phyloP scores from a whole-genome alignment of 2,329 filamentous ascomycete species.

The Penicillium sp. region DNA sequence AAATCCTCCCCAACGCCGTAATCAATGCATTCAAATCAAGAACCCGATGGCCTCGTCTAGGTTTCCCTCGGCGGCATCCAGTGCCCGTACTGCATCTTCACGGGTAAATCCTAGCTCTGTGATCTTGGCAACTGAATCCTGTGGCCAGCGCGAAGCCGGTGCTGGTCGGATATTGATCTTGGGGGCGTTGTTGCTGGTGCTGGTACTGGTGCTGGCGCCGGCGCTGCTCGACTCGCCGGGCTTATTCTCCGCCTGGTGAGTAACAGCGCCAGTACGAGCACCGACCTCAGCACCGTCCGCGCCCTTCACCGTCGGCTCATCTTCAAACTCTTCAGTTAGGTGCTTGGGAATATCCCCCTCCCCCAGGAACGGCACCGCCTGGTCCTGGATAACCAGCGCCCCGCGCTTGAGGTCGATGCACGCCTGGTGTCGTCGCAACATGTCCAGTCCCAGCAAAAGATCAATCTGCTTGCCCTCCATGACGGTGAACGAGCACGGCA shows the following conservation, averaged over 20 bases:
- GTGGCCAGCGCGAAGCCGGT: conserved; percentile 43
- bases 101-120: conserved; percentile 71
- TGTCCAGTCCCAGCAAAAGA: conserved; percentile 86
- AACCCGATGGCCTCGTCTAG: conserved; percentile 83
- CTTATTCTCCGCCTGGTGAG: conserved; percentile 30
- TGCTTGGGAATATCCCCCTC: conserved; percentile 93
- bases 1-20: conserved; percentile 11
- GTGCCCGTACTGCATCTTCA: conserved; percentile 70
- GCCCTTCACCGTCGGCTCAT: conserved; percentile 79
- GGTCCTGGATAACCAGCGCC: conserved; percentile 79
- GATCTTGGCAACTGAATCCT: conserved; percentile 69
- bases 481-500: conserved; percentile 95
- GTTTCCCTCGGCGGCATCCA: conserved; percentile 79
- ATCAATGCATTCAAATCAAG: conserved; percentile 50
- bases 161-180: conserved; percentile 28
- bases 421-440: conserved; percentile 94
- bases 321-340: conserved; percentile 62
- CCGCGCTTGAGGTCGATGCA: conserved; percentile 82
- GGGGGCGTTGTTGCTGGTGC: conserved; percentile 12
- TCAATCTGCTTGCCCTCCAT: conserved; percentile 99
- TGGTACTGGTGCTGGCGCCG: conserved; percentile 7
- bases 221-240: conserved; percentile 3
- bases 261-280: conserved; percentile 67
- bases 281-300: conserved; percentile 88
- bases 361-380: conserved; percentile 82